Evolutionary conservation across 1,284 basidiomycete species (phyloP).

Genomic region (Bothia castanella): DNA sequence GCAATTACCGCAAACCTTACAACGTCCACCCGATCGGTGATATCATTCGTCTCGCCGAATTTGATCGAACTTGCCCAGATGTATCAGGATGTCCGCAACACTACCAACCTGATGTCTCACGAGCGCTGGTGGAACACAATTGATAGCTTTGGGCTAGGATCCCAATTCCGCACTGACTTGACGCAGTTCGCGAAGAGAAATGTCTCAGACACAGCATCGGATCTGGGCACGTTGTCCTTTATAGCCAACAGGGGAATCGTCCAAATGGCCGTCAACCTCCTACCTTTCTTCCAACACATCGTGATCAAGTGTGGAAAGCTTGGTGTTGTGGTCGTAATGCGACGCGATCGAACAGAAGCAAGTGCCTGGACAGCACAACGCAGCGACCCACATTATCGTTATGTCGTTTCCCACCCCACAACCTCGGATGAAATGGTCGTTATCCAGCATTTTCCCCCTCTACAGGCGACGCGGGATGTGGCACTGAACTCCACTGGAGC

Average conservation of each 20-base stretch:
- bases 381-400: conserved; percentile 46
- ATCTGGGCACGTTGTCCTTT: conserved; percentile 55
- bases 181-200: conserved; percentile 52
- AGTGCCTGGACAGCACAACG: conserved; percentile 44
- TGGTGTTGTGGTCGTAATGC: conserved; percentile 65
- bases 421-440: conserved; percentile 49
- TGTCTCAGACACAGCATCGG: conserved; percentile 38
- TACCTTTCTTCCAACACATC: conserved; percentile 78
- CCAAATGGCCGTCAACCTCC: conserved; percentile 74
- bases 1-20: conserved; percentile 46
- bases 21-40: conserved; percentile 37
- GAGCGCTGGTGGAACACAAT: conserved; percentile 62
- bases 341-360: conserved; percentile 43
- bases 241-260: conserved; percentile 64
- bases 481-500: conserved; percentile 83
- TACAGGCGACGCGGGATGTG: conserved; percentile 39
- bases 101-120: conserved; percentile 49
- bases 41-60: conserved; percentile 79
- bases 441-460: conserved; percentile 68
- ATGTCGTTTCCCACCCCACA: conserved; percentile 49
- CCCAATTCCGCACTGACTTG: conserved; percentile 62
- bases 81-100: conserved; percentile 49
- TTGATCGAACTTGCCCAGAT: conserved; percentile 69
- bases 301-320: conserved; percentile 78
- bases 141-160: conserved; percentile 58